A percentile compares a stretch with the other conserved stretches of the same genome.
Evolutionary conservation across 768 basidiomycete genomes (phyloP).

Genomic region (Suillus lakei): DNA sequence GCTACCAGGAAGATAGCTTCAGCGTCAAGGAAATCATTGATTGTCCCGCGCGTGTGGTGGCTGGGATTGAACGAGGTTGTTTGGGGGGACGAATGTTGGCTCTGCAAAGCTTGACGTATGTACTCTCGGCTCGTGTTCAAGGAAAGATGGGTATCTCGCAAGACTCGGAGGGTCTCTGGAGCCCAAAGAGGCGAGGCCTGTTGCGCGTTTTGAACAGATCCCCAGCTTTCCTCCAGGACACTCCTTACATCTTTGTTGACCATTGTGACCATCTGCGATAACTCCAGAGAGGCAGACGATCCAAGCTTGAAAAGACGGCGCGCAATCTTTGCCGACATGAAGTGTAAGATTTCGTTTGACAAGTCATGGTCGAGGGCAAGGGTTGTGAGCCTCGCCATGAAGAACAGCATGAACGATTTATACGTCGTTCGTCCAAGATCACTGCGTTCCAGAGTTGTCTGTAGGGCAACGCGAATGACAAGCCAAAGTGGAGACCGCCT

Average conservation of each 20-base stretch:
- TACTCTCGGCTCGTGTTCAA: conserved; percentile 36
- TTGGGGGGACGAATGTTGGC: background rate
- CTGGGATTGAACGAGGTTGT: conserved; percentile 6
- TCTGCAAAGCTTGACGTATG: conserved; percentile 25
- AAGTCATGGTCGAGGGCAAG: conserved; percentile 10
- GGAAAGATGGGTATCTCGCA: conserved; percentile 38
- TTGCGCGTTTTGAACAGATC: conserved; percentile 31
- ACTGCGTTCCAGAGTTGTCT: conserved; percentile 37
- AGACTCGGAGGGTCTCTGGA: conserved; percentile 31
- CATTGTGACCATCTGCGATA: conserved; percentile 14
- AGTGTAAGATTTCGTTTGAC: conserved; percentile 40
- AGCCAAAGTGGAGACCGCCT: conserved; percentile 57
- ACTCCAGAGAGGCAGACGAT: conserved; percentile 18
- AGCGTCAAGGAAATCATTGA: conserved; percentile 23
- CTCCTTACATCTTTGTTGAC: conserved; percentile 21
- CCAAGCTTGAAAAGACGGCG: conserved; percentile 44
- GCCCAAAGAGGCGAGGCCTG: conserved; percentile 33
- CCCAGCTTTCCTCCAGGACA: conserved; percentile 42
- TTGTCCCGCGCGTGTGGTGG: conserved; percentile 15
- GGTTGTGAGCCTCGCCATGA: conserved; percentile 25
- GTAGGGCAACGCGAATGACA: conserved; percentile 49
- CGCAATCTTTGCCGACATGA: conserved; percentile 43
- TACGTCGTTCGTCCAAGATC: conserved; percentile 22
- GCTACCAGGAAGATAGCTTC: conserved; percentile 17
- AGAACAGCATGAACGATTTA: conserved; percentile 40